phyloP scores from a whole-genome alignment of 352 stramenopile genomes.

The Phytopythium oedochilum region DNA sequence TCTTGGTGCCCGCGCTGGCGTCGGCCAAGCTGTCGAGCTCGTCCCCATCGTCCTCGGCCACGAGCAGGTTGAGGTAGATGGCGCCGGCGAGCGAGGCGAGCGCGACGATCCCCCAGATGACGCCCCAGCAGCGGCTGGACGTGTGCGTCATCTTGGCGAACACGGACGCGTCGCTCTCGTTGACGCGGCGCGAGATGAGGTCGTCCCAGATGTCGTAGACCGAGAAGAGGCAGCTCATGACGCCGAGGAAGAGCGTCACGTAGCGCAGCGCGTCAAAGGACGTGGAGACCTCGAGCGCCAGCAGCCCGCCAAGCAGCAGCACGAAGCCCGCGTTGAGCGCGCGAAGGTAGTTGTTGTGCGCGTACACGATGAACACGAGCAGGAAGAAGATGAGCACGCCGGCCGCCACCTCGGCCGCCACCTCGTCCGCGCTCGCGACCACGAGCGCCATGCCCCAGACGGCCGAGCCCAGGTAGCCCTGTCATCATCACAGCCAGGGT shows the following conservation, averaged over 20 bases:
- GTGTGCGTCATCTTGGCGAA: slow-evolving; percentile 91
- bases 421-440: slow-evolving; percentile 60
- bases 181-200: slow-evolving; percentile 84
- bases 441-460: slow-evolving; percentile 86
- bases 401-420: slow-evolving; percentile 62
- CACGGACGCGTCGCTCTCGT: slow-evolving; percentile 84
- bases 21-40: slow-evolving; percentile 44
- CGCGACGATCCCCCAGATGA: slow-evolving; percentile 85
- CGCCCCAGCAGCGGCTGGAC: slow-evolving; percentile 85
- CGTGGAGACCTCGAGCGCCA: slow-evolving; percentile 68
- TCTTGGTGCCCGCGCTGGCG: slow-evolving; percentile 49
- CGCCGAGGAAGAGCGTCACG: slow-evolving; percentile 83
- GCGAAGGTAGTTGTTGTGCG: slow-evolving; percentile 84
- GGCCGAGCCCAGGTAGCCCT: slow-evolving; percentile 84
- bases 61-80: slow-evolving; percentile 83
- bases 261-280: slow-evolving; percentile 70
- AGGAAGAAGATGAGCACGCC: slow-evolving; percentile 87
- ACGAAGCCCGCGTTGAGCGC: slow-evolving; percentile 85
- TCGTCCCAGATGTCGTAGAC: slow-evolving; percentile 92
- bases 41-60: slow-evolving; percentile 48
- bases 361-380: slow-evolving; percentile 82
- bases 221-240: slow-evolving; percentile 91
- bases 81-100: slow-evolving; percentile 68
- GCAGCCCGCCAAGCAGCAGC: slow-evolving; percentile 64
- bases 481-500: too few relatives aligned